phyloP scores from a whole-genome alignment of 768 basidiomycete genomes.

The Xerocomus brunneocitrinus region DNA sequence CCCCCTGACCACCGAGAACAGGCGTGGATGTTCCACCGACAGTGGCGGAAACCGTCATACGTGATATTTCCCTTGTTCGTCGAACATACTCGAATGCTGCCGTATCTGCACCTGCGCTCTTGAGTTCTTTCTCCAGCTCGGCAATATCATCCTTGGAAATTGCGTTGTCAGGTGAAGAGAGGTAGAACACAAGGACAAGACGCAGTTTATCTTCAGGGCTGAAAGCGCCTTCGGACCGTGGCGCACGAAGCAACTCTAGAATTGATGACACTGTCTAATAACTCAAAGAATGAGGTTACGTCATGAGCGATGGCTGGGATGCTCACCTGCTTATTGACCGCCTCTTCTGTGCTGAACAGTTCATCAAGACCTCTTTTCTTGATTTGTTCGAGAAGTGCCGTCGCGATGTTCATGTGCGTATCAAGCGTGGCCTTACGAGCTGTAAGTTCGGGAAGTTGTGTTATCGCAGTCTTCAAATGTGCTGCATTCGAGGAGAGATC shows the following conservation, averaged over 20 bases:
- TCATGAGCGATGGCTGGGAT: neutral
- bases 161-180: conserved; percentile 77
- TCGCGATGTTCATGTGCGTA: conserved; percentile 99
- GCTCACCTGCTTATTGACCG: conserved; percentile 75
- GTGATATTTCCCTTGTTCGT: conserved; percentile 83
- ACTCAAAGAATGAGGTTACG: neutral
- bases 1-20: conserved; percentile 67
- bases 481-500: conserved; percentile 92
- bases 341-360: conserved; percentile 95
- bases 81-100: conserved; percentile 91
- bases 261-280: conserved; percentile 69
- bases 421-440: conserved; percentile 95
- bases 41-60: conserved; percentile 78
- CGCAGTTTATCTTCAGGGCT: conserved; percentile 85
- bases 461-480: conserved; percentile 95
- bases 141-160: conserved; percentile 83
- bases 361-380: conserved; percentile 94
- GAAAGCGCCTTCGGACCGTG: conserved; percentile 60
- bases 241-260: conserved; percentile 79
- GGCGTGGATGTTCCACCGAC: conserved; percentile 62
- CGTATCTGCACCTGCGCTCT: conserved; percentile 73
- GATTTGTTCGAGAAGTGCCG: conserved; percentile 90
- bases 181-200: conserved; percentile 91
- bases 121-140: conserved; percentile 86
- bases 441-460: conserved; percentile 92